Conservation (phyloP, 2,329 filamentous ascomycete genomes). For the Fusarium torreyae region DNA sequence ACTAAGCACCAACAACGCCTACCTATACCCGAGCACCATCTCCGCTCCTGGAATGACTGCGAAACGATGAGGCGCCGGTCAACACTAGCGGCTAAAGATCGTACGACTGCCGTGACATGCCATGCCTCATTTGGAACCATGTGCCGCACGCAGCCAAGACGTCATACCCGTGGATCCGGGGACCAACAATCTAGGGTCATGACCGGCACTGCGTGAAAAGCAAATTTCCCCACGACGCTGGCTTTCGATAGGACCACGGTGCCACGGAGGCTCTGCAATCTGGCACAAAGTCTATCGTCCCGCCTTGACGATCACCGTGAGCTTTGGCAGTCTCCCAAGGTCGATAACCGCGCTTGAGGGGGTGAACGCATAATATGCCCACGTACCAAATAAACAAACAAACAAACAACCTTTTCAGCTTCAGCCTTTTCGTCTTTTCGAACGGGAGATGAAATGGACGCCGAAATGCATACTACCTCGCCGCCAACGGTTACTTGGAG, state of each 20-base stretch:
- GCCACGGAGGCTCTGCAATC: constrained; percentile 36
- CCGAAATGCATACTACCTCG: constrained; percentile 10
- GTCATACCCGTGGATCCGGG: constrained; percentile 49
- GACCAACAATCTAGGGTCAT: constrained; percentile 44
- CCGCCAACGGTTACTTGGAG: constrained; percentile 27
- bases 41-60: constrained; percentile 43
- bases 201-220: constrained; percentile 50
- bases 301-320: constrained; percentile 45
- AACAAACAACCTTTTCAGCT: background rate
- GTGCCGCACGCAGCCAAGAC: constrained; percentile 50
- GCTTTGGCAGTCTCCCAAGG: constrained; percentile 37
- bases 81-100: constrained; percentile 48
- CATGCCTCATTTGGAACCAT: constrained; percentile 46
- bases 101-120: constrained; percentile 50
- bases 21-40: constrained; percentile 30
- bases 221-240: constrained; percentile 44
- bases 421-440: constrained; percentile 15
- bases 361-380: constrained; percentile 34
- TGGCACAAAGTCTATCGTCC: constrained; percentile 47
- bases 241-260: constrained; percentile 25
- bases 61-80: constrained; percentile 43
- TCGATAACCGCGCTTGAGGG: constrained; percentile 32
- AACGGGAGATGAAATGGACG: background rate
- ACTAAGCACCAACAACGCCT: constrained; percentile 11
- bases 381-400: constrained; percentile 10